Percentiles rank a stretch among this genome's conserved stretches.
Conservation (phyloP, 2,329 filamentous ascomycete species). For the Alternaria rosae region DNA sequence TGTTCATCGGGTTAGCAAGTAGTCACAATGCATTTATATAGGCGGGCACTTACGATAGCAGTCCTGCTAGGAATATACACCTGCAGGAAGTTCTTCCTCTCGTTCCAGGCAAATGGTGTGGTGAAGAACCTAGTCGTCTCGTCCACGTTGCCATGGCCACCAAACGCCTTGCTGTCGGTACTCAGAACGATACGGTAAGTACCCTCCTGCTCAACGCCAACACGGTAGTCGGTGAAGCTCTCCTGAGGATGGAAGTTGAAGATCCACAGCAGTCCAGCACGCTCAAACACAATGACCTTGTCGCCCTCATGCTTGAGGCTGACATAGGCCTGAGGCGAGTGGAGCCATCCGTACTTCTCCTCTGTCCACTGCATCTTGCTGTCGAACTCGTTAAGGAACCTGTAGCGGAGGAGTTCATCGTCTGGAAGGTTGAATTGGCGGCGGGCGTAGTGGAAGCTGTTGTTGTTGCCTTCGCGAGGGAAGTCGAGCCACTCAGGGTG, state of each 20-base stretch:
- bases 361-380: slow-evolving; percentile 88
- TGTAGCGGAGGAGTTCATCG: slow-evolving; percentile 84
- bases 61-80: slow-evolving; percentile 87
- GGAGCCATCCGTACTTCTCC: slow-evolving; percentile 89
- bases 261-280: slow-evolving; percentile 86
- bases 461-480: slow-evolving; percentile 88
- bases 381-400: slow-evolving; percentile 93
- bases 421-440: slow-evolving; percentile 93
- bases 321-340: slow-evolving; percentile 85
- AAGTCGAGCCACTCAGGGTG: slow-evolving; percentile 99
- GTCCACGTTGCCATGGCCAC: slow-evolving; percentile 80
- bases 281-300: slow-evolving; percentile 95
- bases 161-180: slow-evolving; percentile 77
- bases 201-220: slow-evolving; percentile 83
- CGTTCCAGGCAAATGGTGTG: slow-evolving; percentile 88
- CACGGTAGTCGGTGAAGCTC: slow-evolving; percentile 90
- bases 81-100: slow-evolving; percentile 87
- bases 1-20: not conserved
- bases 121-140: slow-evolving; percentile 90
- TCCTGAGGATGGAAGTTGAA: slow-evolving; percentile 93
- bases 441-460: slow-evolving; percentile 93
- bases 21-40: not conserved
- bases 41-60: slow-evolving; percentile 68
- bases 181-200: slow-evolving; percentile 89
- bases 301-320: slow-evolving; percentile 92